Evolutionary conservation across 306 rosid genomes (phyloP).

Genomic region (Cucumis hystrix): DNA sequence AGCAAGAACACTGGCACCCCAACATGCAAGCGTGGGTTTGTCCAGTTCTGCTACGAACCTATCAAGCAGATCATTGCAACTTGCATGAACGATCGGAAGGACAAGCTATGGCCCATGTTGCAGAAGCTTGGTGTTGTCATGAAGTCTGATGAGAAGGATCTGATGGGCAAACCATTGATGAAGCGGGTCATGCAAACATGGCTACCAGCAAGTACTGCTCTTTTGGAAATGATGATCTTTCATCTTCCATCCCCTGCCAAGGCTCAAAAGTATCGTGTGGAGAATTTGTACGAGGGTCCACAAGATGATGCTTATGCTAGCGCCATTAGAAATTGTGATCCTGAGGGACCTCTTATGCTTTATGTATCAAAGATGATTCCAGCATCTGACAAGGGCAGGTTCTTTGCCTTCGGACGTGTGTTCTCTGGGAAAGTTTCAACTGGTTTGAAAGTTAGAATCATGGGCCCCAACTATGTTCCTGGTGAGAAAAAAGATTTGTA

Average conservation of each 20-base stretch:
- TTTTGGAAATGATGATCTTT: conserved; percentile 88
- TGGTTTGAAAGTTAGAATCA: conserved; percentile 87
- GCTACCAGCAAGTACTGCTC: conserved; percentile 76
- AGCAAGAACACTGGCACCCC: conserved; percentile 29
- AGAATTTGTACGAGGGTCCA: conserved; percentile 92
- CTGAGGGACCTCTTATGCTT: conserved; percentile 91
- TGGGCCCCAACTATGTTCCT: conserved; percentile 93
- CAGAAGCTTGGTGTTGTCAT: conserved; percentile 50
- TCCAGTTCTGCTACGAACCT: conserved; percentile 88
- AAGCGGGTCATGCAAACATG: conserved; percentile 95
- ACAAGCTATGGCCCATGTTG: conserved; percentile 97
- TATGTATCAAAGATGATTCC: conserved; percentile 97
- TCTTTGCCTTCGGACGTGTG: conserved; percentile 89
- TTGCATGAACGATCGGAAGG: conserved; percentile 94
- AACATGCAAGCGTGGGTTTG: conserved; percentile 49
- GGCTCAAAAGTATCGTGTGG: conserved; percentile 91
- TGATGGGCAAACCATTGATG: conserved; percentile 79
- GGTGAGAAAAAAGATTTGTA: conserved; percentile 83
- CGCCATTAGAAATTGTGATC: conserved; percentile 80
- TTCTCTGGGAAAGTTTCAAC: conserved; percentile 75
- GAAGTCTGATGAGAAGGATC: conserved; percentile 74
- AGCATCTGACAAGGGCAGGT: conserved; percentile 88
- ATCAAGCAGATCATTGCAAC: conserved; percentile 69
- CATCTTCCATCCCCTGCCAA: conserved; percentile 72
- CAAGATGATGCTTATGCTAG: conserved; percentile 65